A percentile compares a stretch with the other conserved stretches of the same genome.
Conservation (phyloP, 2,329 filamentous ascomycete genomes). For the Gaeumannomyces sp. region DNA sequence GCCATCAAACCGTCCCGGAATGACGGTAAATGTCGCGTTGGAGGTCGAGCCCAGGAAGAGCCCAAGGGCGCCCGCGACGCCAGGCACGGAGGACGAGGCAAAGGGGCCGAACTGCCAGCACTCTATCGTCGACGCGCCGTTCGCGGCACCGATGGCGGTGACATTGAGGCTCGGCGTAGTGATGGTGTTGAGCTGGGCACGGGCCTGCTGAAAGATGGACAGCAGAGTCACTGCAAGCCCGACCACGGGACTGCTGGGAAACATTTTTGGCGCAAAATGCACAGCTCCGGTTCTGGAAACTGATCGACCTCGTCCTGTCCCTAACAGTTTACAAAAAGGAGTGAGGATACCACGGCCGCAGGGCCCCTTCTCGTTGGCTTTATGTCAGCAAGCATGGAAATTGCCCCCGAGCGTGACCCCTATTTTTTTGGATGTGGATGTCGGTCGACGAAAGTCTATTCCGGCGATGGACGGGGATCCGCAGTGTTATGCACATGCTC, state of each 20-base stretch:
- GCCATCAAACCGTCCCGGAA: constrained; percentile 31
- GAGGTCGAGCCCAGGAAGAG: constrained; percentile 26
- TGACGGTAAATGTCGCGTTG: constrained; percentile 28
- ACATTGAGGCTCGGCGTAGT: constrained; percentile 27
- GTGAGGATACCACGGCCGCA: no score
- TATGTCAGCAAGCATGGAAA: background rate
- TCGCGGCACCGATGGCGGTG: constrained; percentile 30
- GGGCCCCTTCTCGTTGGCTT: background rate
- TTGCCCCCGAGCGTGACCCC: background rate
- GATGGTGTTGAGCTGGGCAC: background rate
- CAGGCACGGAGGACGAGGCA: constrained; percentile 22
- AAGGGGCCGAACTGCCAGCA: constrained; percentile 39
- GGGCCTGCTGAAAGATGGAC: background rate
- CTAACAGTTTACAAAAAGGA: background rate
- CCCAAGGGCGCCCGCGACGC: constrained; percentile 24
- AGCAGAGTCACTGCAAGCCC: background rate
- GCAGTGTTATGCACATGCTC: background rate
- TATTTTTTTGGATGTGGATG: no score
- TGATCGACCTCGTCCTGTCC: background rate
- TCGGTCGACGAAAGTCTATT: background rate
- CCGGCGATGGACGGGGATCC: background rate
- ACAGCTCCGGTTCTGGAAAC: background rate
- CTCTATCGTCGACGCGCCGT: constrained; percentile 34
- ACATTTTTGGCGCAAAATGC: background rate
- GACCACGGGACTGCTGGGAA: background rate